A percentile compares a stretch with the other conserved stretches of the same genome.
Conservation (phyloP, 108 stramenopile genomes). For the Skeletonema costatum region DNA sequence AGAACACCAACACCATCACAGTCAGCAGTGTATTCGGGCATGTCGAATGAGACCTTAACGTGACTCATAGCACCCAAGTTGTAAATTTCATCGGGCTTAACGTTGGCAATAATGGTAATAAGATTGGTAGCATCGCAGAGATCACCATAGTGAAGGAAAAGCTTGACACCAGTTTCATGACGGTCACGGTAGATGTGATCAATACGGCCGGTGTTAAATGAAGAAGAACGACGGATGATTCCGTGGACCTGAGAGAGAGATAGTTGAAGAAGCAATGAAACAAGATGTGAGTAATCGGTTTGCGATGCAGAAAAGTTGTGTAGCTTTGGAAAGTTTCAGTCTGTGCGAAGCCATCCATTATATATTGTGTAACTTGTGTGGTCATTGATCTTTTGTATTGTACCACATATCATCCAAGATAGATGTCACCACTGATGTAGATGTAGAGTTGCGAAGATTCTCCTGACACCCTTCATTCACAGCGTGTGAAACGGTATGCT, state of each 20-base stretch:
- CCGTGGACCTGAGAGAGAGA: slow-evolving; percentile 87
- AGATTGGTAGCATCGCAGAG: slow-evolving; percentile 98
- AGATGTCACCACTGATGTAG: neutral
- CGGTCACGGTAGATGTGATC: slow-evolving; percentile 98
- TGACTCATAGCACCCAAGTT: slow-evolving; percentile 99
- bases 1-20: slow-evolving; percentile 98
- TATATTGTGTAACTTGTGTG: neutral
- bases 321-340: neutral
- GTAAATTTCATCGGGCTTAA: slow-evolving; percentile 96
- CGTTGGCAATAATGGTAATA: slow-evolving; percentile 86
- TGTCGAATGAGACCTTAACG: slow-evolving; percentile 99
- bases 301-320: neutral
- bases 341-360: neutral
- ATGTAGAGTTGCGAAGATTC: neutral
- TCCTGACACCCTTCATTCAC: neutral
- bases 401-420: neutral
- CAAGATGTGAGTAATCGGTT: neutral
- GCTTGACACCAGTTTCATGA: slow-evolving; percentile 93
- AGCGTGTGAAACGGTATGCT: neutral
- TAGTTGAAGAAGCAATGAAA: neutral
- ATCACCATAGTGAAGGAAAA: slow-evolving; percentile 99
- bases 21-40: slow-evolving; percentile 99
- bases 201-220: slow-evolving; percentile 99
- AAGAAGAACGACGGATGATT: slow-evolving; percentile 97
- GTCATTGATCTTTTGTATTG: neutral